Conservation (phyloP, 2,329 filamentous ascomycete species). For the Aspergillus fumigatiaffinis region DNA sequence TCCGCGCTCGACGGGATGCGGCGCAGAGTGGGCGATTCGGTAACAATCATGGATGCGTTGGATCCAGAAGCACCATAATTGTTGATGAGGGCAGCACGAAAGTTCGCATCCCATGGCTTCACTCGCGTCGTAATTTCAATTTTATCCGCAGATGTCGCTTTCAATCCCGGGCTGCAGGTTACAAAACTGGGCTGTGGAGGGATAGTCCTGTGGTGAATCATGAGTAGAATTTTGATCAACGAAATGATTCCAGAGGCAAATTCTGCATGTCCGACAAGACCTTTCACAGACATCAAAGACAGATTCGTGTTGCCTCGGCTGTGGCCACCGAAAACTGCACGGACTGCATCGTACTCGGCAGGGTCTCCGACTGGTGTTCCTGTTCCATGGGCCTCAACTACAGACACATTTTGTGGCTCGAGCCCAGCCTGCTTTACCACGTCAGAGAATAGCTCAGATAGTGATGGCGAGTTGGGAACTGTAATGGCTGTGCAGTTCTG, state of each 20-base stretch:
- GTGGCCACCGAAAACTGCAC: slow-evolving; percentile 12
- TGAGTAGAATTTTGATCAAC: slow-evolving; percentile 27
- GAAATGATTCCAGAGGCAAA: slow-evolving; percentile 27
- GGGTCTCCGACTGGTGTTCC: slow-evolving; percentile 30
- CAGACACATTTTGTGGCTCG: slow-evolving; percentile 19
- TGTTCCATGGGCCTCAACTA: slow-evolving; percentile 34
- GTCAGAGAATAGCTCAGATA: slow-evolving; percentile 26
- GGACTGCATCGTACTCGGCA: slow-evolving; percentile 24
- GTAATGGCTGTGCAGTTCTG: slow-evolving; percentile 20
- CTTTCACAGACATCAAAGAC: slow-evolving; percentile 31
- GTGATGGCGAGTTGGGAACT: slow-evolving; percentile 18
- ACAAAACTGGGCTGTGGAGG: slow-evolving; percentile 24
- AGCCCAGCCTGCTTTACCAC: slow-evolving; percentile 22
- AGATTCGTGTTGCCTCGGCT: slow-evolving; percentile 1
- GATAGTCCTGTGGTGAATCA: slow-evolving; percentile 22
- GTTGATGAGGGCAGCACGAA: slow-evolving; percentile 24
- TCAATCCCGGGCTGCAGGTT: slow-evolving; percentile 17
- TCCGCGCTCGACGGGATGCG: no score
- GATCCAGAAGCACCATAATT: slow-evolving; percentile 12
- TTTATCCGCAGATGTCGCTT: neutral
- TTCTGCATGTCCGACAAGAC: slow-evolving; percentile 32
- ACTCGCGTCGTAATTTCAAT: slow-evolving; percentile 11
- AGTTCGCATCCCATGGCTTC: slow-evolving; percentile 10
- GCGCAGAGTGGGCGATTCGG: neutral
- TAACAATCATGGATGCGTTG: slow-evolving; percentile 8